A percentile compares a stretch with the other conserved stretches of the same genome.
phyloP scores from a whole-genome alignment of 2,329 filamentous ascomycete genomes.

The Trichothecium sympodiale region DNA sequence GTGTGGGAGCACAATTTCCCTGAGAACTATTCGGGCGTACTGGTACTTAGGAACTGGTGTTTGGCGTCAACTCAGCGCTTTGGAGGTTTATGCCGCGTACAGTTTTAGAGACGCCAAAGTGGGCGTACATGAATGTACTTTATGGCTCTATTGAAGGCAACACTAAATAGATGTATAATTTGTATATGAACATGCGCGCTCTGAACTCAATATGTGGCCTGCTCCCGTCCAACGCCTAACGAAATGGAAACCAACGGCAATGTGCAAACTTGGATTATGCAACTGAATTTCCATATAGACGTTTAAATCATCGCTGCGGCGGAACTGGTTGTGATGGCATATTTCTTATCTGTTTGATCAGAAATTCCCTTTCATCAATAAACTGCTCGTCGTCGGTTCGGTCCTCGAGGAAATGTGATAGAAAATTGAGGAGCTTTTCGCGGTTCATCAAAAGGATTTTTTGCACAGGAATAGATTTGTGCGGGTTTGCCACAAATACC shows the following conservation, averaged over 20 bases:
- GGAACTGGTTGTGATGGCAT: conserved; percentile 49
- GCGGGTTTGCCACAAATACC: conserved; percentile 96
- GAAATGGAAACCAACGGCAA: conserved; percentile 2
- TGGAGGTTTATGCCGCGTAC: too few species aligned
- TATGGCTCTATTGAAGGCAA: too few species aligned
- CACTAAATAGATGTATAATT: too few species aligned
- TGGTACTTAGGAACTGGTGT: too few species aligned
- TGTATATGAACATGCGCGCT: too few species aligned
- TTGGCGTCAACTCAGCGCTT: too few species aligned
- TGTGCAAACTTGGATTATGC: neutral
- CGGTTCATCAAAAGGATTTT: conserved; percentile 95
- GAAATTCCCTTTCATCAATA: conserved; percentile 91
- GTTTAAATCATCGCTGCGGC: conserved; percentile 28
- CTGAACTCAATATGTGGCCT: too few species aligned
- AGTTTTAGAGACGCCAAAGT: too few species aligned
- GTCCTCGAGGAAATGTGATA: conserved; percentile 87
- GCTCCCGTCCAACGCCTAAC: too few species aligned
- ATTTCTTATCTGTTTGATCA: conserved; percentile 84
- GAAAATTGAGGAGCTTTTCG: conserved; percentile 77
- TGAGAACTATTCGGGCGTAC: too few species aligned
- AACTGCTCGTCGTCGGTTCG: conserved; percentile 97
- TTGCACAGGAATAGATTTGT: conserved; percentile 93
- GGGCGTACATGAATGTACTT: too few species aligned
- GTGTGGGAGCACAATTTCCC: too few species aligned
- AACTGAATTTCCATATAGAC: neutral